Conservation (phyloP, 768 basidiomycete species). For the Mycena metata region DNA sequence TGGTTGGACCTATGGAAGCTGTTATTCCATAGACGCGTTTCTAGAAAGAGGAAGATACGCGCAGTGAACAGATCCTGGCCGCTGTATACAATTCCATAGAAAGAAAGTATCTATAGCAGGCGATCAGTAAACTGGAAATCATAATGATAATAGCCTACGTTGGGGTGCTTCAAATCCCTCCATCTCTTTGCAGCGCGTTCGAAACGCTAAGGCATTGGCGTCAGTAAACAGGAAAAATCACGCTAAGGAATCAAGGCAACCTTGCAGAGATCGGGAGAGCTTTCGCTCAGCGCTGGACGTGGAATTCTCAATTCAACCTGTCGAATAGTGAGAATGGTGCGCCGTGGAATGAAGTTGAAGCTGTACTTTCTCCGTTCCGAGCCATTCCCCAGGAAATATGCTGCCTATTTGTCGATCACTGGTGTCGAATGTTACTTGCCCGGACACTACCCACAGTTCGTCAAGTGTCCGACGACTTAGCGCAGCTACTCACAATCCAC, state of each 20-base stretch:
- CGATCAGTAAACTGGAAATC: slow-evolving; percentile 8
- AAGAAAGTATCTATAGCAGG: slow-evolving; percentile 35
- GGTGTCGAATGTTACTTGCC: slow-evolving; percentile 53
- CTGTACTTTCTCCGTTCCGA: slow-evolving; percentile 51
- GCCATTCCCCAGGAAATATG: slow-evolving; percentile 58
- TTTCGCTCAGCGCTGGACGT: slow-evolving; percentile 45
- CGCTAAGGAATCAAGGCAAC: slow-evolving; percentile 38
- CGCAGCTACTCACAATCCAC: slow-evolving; percentile 52
- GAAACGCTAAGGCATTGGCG: slow-evolving; percentile 50
- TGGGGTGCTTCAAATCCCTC: slow-evolving; percentile 56
- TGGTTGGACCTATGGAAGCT: slow-evolving; percentile 55
- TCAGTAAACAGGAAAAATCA: background rate
- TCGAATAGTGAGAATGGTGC: background rate
- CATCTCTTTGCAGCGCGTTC: slow-evolving; percentile 58
- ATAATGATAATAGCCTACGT: slow-evolving; percentile 41
- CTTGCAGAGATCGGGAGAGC: slow-evolving; percentile 50
- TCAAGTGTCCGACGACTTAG: background rate
- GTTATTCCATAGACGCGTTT: slow-evolving; percentile 7
- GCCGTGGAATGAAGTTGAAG: background rate
- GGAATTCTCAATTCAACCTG: slow-evolving; percentile 58
- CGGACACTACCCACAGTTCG: slow-evolving; percentile 48
- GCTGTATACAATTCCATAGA: slow-evolving; percentile 55
- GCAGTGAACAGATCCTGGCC: slow-evolving; percentile 52
- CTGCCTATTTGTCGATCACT: slow-evolving; percentile 43
- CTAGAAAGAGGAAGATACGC: slow-evolving; percentile 25